Base-by-base conservation (phyloP, 2,329 filamentous ascomycete genomes). In the Phialophora tarda region DNA sequence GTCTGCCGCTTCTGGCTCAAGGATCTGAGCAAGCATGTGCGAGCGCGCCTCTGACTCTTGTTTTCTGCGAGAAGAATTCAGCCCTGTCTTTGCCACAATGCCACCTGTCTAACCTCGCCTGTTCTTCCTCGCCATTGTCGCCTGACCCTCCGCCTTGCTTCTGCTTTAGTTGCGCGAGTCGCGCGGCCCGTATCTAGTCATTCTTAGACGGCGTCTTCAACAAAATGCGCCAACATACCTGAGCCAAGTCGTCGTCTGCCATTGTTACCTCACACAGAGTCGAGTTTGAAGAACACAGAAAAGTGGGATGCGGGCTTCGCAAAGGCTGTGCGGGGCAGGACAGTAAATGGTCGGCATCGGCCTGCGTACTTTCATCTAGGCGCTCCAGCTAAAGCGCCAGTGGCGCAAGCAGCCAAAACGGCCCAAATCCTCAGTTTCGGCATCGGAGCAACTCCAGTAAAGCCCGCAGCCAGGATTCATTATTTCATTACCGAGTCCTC, bases 1-100 rank as follows among this genome's bases (percentile, higher is more conserved):
- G 81, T 99, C 95, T 67, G 92, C 91, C 21, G 95, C 95, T 76
- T 94, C 92, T 72, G 95, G 95, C 74, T 93, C 89, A 69, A 99
- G 91, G 82, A 99, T 98, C 80, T 98, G 95, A 73, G 86, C 87
- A 69, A 99, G 89, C 73, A 97, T 90, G 66, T 87, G 85, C 74
- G 88, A 83, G 66, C 92, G 90, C 47, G 90, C 89, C 77, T 94
- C 91, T 71, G 86, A 85, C 82, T 86, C 80, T 75, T 74, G 71
- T 74, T 78, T 71, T 58, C 70, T 63, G 60, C 82, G 78, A 26
- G 7, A 17, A 44, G 17, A n/a, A 44, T 7, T 44, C 38, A 23
- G 59, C 62, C 11, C 51, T 54, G 28, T 14, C 12, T 5, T 41
- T 41, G 17, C 38, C 28, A 55, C n/a, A 34, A 26, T 14, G 24